phyloP scores from a whole-genome alignment of 1,284 basidiomycete genomes.

The Moesziomyces antarcticus region DNA sequence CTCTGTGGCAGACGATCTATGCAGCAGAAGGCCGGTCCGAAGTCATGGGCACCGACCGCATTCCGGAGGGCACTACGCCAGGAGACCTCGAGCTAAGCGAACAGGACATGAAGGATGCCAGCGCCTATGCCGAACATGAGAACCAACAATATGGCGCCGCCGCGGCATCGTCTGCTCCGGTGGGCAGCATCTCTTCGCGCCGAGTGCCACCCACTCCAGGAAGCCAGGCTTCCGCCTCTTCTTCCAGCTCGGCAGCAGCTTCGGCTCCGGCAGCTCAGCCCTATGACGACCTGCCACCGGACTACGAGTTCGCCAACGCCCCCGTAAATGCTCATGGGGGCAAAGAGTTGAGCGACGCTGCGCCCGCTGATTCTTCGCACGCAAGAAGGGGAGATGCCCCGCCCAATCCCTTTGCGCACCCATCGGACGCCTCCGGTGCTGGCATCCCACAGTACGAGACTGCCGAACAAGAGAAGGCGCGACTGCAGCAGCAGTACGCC shows the following conservation, averaged over 20 bases:
- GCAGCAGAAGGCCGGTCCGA: slow-evolving; percentile 58
- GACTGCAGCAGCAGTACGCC: slow-evolving; percentile 36
- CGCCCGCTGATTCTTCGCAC: slow-evolving; percentile 1
- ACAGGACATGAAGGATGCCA: slow-evolving; percentile 49
- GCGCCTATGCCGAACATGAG: slow-evolving; percentile 29
- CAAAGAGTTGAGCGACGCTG: slow-evolving; percentile 20
- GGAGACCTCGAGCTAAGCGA: slow-evolving; percentile 55
- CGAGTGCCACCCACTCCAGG: slow-evolving; percentile 14
- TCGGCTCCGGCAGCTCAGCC: slow-evolving; percentile 1
- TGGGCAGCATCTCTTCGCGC: slow-evolving; percentile 17
- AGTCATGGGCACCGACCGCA: slow-evolving; percentile 54
- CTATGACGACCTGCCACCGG: slow-evolving; percentile 43
- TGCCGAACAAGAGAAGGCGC: slow-evolving; percentile 46
- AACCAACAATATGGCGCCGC: slow-evolving; percentile 4
- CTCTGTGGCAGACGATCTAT: slow-evolving; percentile 63
- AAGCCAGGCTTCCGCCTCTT: background rate
- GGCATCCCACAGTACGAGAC: slow-evolving; percentile 12
- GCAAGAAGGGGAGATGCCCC: slow-evolving; percentile 1
- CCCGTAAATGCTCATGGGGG: slow-evolving; percentile 35
- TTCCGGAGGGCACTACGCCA: slow-evolving; percentile 54
- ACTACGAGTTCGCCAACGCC: slow-evolving; percentile 44
- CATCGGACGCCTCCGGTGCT: slow-evolving; percentile 9
- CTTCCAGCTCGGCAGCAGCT: slow-evolving; percentile 1
- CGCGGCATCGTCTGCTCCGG: slow-evolving; percentile 4
- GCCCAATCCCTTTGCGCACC: slow-evolving; percentile 29